Conservation (phyloP, 805 yeast species). For the Ogataea minuta region DNA sequence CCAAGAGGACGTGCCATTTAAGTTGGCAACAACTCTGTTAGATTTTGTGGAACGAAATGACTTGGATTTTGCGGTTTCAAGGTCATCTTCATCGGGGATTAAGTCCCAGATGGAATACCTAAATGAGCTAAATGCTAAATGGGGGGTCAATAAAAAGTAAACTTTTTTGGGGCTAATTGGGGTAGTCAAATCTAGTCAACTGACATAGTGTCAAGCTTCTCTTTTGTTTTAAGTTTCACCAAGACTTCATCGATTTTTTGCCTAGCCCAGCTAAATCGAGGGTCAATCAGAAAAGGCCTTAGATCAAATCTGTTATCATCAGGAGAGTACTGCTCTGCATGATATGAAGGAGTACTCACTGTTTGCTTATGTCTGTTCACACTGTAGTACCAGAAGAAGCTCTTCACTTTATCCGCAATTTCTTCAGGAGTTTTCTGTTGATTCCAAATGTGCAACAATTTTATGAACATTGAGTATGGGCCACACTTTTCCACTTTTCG, state of each 20-base stretch:
- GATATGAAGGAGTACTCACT: conserved; percentile 94
- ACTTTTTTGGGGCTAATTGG: too few species aligned
- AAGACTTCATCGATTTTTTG: conserved; percentile 83
- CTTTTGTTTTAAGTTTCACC: conserved; percentile 46
- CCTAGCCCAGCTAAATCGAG: conserved; percentile 86
- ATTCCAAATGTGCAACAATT: conserved; percentile 89
- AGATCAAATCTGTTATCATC: conserved; percentile 96
- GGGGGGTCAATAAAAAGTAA: conserved; percentile 28
- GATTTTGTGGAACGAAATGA: conserved; percentile 51
- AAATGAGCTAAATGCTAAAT: conserved; percentile 32
- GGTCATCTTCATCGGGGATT: conserved; percentile 21
- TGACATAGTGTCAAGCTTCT: conserved; percentile 38
- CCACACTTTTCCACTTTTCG: conserved; percentile 95
- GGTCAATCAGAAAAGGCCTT: conserved; percentile 92
- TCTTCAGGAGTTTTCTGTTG: conserved; percentile 78
- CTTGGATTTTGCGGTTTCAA: conserved; percentile 16
- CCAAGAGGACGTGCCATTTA: conserved; percentile 86
- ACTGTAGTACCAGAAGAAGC: conserved; percentile 90
- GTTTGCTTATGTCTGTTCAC: conserved; percentile 97
- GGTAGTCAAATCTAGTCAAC: conserved; percentile 40
- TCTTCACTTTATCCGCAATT: conserved; percentile 88
- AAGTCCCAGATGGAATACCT: conserved; percentile 29
- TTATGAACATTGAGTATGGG: conserved; percentile 91
- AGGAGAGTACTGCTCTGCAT: conserved; percentile 97
- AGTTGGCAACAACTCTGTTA: conserved; percentile 54